A percentile compares a stretch with the other conserved stretches of the same genome.
Evolutionary conservation across 495 filamentous ascomycete species (phyloP).

Genomic region (Rusavskia elegans): DNA sequence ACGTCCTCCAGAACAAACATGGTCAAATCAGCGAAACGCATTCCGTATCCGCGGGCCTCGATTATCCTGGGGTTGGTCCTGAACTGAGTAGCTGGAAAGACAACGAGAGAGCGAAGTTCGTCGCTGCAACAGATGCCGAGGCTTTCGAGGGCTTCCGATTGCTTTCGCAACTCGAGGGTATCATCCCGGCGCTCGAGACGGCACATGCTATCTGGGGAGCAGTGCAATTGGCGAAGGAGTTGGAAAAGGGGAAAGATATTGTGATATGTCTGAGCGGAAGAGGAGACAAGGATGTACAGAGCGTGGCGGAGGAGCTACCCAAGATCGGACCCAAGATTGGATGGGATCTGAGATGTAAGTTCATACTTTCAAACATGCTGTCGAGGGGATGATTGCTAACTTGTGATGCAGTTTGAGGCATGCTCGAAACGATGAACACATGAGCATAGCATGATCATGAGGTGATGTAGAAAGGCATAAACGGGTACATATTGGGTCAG

Average conservation of each 20-base stretch:
- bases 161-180: slow-evolving; percentile 75
- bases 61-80: slow-evolving; percentile 93
- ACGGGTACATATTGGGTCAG: too few relatives aligned
- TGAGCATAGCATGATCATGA: too few relatives aligned
- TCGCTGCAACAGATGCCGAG: slow-evolving; percentile 82
- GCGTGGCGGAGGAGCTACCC: slow-evolving; percentile 87
- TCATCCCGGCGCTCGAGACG: slow-evolving; percentile 90
- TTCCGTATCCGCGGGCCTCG: slow-evolving; percentile 90
- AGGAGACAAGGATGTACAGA: slow-evolving; percentile 97
- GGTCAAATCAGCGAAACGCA: slow-evolving; percentile 92
- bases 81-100: slow-evolving; percentile 92
- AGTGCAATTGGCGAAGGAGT: slow-evolving; percentile 67
- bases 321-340: slow-evolving; percentile 79
- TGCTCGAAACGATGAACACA: too few relatives aligned
- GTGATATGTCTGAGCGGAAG: slow-evolving; percentile 90
- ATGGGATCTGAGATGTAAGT: slow-evolving; percentile 69
- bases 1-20: slow-evolving; percentile 79
- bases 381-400: too few relatives aligned
- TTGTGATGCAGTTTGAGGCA: too few relatives aligned
- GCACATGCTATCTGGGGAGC: slow-evolving; percentile 85
- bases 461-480: too few relatives aligned
- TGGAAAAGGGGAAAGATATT: slow-evolving; percentile 75
- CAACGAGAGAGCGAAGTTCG: slow-evolving; percentile 63
- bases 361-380: neutral
- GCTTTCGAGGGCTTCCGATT: slow-evolving; percentile 82